Evolutionary conservation across 768 basidiomycete genomes (phyloP).

Genomic region (Psilocybe sp.): DNA sequence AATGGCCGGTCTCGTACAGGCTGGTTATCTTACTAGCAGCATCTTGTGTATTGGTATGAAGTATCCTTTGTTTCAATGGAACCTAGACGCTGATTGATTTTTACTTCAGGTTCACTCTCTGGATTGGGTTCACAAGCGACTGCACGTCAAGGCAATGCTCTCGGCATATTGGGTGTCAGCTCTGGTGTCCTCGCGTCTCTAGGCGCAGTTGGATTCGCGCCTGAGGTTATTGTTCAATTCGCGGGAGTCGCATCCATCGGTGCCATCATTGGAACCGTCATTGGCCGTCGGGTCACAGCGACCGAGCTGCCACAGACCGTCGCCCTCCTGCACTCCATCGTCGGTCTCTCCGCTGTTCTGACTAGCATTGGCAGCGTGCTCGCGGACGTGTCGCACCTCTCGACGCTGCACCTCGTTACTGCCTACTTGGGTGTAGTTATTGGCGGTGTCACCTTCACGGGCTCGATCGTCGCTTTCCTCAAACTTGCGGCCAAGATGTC

Average conservation of each 20-base stretch:
- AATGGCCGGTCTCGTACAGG: constrained; percentile 83
- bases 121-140: constrained; percentile 78
- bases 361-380: constrained; percentile 84
- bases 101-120: constrained; percentile 63
- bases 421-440: constrained; percentile 87
- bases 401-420: constrained; percentile 74
- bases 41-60: constrained; percentile 76
- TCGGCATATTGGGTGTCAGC: constrained; percentile 84
- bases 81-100: not conserved
- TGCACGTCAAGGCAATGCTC: constrained; percentile 82
- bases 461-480: constrained; percentile 85
- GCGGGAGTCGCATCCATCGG: constrained; percentile 76
- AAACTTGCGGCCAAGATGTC: constrained; percentile 84
- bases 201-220: constrained; percentile 78
- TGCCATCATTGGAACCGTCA: constrained; percentile 62
- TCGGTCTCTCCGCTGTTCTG: constrained; percentile 85
- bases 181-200: constrained; percentile 81
- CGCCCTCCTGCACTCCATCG: constrained; percentile 81
- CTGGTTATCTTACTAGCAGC: constrained; percentile 83
- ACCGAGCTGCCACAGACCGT: constrained; percentile 85
- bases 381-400: constrained; percentile 63
- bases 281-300: constrained; percentile 81
- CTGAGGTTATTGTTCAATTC: constrained; percentile 74
- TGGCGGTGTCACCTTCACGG: constrained; percentile 87
- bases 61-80: not conserved